Evolutionary conservation across 2,329 filamentous ascomycete genomes (phyloP), one percentile per base, ranked within the genome.

Genomic region (Aspergillus flavus): DNA sequence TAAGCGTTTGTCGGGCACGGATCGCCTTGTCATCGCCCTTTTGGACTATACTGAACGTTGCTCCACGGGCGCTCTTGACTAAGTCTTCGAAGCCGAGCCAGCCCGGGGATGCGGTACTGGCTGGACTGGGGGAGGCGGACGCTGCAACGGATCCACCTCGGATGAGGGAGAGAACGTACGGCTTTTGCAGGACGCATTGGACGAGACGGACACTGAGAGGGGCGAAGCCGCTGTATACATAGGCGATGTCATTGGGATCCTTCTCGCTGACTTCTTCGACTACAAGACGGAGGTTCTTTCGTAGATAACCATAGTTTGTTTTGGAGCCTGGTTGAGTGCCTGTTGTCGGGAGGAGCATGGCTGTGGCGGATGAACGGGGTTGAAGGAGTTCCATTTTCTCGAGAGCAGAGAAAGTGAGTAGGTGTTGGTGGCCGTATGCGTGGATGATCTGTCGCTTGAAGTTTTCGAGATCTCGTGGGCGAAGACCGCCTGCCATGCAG

Each of bases 191-290:
- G 57, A 98, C 87, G 74, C 92, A 95, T 78, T 99, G 96, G 6
- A 99, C 90, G 5, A 99, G 86, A 19, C 95, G 89, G 59, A 98
- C 87, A 52, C 92, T 96, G 14, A 99, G 85, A 0, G 95, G 96
- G 5, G 96, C 95, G 75, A 98, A 99, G 58, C 95, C 96, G 67
- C 92, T 96, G 79, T 98, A 99, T 12, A 97, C 94, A 73, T 99
- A 99, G n/a, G 94, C 91, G 65, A 98, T 90, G 71, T 99, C 95
- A 72, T 95, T 92, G 3, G 95, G 95, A 54, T 96, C 91, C 63
- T 95, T 89, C 78, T 99, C 95, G 74, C 96, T 94, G 45, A 99
- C 94, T 75, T 98, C 95, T 75, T 99, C 95, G 61, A 97, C 91
- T 74, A 97, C 96, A 19, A 99, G 86, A 34, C 91, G 88, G 16